A percentile compares a stretch with the other conserved stretches of the same genome.
Conservation (phyloP, 768 basidiomycete genomes). For the Panaeolus cyanescens region DNA sequence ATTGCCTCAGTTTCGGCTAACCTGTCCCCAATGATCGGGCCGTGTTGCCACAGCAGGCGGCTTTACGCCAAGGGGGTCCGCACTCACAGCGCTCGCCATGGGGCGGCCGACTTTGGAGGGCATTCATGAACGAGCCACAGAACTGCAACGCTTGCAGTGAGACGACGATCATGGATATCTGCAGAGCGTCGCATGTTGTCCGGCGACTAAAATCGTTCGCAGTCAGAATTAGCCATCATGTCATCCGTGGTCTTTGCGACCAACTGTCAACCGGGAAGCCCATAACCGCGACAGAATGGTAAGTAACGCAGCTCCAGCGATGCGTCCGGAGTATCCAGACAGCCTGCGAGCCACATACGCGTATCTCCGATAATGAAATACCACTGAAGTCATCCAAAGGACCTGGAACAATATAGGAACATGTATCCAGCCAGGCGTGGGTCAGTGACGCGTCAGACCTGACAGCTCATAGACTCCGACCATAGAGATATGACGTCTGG, state of each 20-base stretch:
- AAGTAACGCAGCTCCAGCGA: not conserved
- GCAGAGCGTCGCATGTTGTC: not conserved
- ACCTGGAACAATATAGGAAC: not conserved
- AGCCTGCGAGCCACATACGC: not conserved
- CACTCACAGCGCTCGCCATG: not conserved
- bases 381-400: not conserved
- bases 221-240: not conserved
- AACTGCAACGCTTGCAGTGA: not conserved
- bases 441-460: not conserved
- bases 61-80: not conserved
- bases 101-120: not conserved
- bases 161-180: not conserved
- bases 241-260: too few relatives aligned
- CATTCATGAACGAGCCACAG: not conserved
- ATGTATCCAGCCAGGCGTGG: not conserved
- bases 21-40: not conserved
- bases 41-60: constrained; percentile 1
- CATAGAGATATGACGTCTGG: not conserved
- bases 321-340: not conserved
- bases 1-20: not conserved
- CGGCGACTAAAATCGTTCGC: not conserved
- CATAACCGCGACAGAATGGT: not conserved
- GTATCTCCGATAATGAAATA: not conserved
- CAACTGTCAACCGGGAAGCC: not conserved
- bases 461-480: not conserved